phyloP scores from a whole-genome alignment of 148 eudicot species.

The Rhododendron griersonianum region DNA sequence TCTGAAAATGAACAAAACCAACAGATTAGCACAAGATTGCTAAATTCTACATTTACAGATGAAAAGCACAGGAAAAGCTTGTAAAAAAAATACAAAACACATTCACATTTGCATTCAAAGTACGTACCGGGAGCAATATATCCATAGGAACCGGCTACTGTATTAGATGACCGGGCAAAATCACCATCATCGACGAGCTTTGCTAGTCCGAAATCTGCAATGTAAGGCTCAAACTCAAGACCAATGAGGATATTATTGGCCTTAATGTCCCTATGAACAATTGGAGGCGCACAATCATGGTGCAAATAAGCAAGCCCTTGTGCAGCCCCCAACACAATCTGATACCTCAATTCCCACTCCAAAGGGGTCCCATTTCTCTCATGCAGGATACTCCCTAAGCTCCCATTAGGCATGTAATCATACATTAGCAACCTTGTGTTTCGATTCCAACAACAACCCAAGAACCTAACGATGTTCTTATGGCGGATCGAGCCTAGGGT shows the following conservation, averaged over 20 bases:
- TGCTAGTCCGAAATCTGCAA: slow-evolving; percentile 88
- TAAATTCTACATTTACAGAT: background rate
- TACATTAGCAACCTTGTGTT: slow-evolving; percentile 79
- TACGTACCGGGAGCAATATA: slow-evolving; percentile 86
- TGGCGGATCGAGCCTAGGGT: slow-evolving; percentile 83
- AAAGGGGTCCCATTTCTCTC: slow-evolving; percentile 62
- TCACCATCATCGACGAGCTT: slow-evolving; percentile 69
- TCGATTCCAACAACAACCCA: slow-evolving; percentile 85
- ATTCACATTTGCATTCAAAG: background rate
- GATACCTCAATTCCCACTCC: slow-evolving; percentile 84
- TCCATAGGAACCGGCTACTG: slow-evolving; percentile 88
- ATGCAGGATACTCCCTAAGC: slow-evolving; percentile 77
- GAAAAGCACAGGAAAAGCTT: background rate
- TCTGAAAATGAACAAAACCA: slow-evolving; percentile 27
- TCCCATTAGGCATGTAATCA: slow-evolving; percentile 92
- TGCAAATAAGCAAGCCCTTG: slow-evolving; percentile 86
- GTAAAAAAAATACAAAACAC: background rate
- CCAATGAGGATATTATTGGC: slow-evolving; percentile 91
- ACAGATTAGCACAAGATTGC: background rate
- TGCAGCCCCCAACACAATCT: slow-evolving; percentile 66
- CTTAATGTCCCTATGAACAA: slow-evolving; percentile 84
- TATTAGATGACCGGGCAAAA: slow-evolving; percentile 24
- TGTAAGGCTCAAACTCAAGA: slow-evolving; percentile 82
- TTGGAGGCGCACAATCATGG: slow-evolving; percentile 87
- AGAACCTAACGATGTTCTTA: slow-evolving; percentile 75